These are phyloP conservation scores for Pseudonitzschia delicatissima DNA, from an alignment of 108 stramenopile genomes.

Conservation along the genomic window DNA sequence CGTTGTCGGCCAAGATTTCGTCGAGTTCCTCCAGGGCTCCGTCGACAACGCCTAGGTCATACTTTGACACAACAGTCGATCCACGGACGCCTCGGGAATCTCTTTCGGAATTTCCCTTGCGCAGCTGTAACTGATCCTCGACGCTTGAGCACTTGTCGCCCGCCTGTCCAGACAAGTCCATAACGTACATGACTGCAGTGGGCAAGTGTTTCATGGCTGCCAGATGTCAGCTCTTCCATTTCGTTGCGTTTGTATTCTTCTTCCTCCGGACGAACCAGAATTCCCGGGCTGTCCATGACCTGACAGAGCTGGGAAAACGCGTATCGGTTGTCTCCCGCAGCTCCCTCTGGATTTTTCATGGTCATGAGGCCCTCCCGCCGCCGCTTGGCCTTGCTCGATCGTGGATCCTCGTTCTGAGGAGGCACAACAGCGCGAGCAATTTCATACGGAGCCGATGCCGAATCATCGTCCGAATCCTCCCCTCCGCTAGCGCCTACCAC, in stretches of 20 bases:
- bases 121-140: slow-evolving; percentile 82
- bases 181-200: slow-evolving; percentile 96
- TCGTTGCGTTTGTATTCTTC: slow-evolving; percentile 75
- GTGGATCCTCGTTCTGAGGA: slow-evolving; percentile 13
- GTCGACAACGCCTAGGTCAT: slow-evolving; percentile 75
- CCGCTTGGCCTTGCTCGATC: slow-evolving; percentile 12
- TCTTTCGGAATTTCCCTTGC: too few species aligned
- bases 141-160: slow-evolving; percentile 87
- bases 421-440: slow-evolving; percentile 51
- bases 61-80: slow-evolving; percentile 93
- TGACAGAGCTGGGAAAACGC: slow-evolving; percentile 60
- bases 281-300: slow-evolving; percentile 95
- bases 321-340: slow-evolving; percentile 19
- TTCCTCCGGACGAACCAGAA: slow-evolving; percentile 73
- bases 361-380: slow-evolving; percentile 3
- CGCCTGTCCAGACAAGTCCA: slow-evolving; percentile 89
- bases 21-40: slow-evolving; percentile 68
- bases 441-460: not conserved
- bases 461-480: slow-evolving; percentile 25
- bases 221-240: slow-evolving; percentile 94
- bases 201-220: slow-evolving; percentile 95
- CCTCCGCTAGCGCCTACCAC: not conserved
- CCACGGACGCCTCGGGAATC: slow-evolving; percentile 61
- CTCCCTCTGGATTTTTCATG: slow-evolving; percentile 6
- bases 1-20: slow-evolving; percentile 39